Conservation (phyloP, 352 stramenopile species). For the Pythium monospermum region DNA sequence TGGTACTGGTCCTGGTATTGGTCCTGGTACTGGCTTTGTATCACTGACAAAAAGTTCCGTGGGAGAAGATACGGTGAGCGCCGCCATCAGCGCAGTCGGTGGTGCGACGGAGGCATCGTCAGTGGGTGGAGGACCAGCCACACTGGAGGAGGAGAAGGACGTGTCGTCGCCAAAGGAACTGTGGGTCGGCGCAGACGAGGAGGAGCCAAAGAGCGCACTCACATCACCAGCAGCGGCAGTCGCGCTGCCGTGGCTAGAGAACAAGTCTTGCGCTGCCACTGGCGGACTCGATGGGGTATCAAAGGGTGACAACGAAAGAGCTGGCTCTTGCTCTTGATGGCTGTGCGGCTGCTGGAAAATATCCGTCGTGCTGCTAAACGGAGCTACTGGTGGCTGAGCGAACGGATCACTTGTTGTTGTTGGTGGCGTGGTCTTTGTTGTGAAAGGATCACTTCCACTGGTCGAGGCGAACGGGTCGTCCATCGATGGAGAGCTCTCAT, state of each 20-base stretch:
- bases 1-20: too few species aligned
- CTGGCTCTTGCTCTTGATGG: background rate
- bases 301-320: too few species aligned
- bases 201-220: slow-evolving; percentile 1
- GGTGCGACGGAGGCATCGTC: too few species aligned
- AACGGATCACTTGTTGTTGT: slow-evolving; percentile 1
- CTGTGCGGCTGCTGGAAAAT: background rate
- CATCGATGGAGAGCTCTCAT: too few species aligned
- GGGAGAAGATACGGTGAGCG: too few species aligned
- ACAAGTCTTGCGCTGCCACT: slow-evolving; percentile 11
- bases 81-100: too few species aligned
- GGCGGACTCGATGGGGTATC: too few species aligned
- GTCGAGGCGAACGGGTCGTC: too few species aligned
- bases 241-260: background rate
- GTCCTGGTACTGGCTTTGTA: too few species aligned
- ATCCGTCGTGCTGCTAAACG: background rate
- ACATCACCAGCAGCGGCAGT: background rate
- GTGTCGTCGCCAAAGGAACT: slow-evolving; percentile 2
- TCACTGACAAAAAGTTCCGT: too few species aligned
- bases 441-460: too few species aligned
- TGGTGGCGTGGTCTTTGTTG: too few species aligned
- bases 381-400: background rate
- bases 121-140: background rate
- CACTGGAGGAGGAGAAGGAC: background rate
- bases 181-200: background rate